phyloP scores from a whole-genome alignment of 164 flowering plant species.

The Houttuynia cordata region DNA sequence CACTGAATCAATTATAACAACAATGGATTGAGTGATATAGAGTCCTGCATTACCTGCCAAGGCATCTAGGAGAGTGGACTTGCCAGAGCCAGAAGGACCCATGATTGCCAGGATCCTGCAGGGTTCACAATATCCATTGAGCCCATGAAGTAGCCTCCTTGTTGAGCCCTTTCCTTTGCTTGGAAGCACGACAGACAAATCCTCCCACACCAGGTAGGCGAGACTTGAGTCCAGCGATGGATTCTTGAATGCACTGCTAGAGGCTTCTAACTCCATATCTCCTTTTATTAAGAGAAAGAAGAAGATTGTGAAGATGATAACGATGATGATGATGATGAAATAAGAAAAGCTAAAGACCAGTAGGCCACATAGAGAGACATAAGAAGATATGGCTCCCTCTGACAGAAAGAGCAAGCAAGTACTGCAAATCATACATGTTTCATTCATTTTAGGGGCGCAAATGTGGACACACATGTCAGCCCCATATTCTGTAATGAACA shows the following conservation, averaged over 20 bases:
- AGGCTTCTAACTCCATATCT: background rate
- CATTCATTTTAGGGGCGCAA: too few relatives aligned
- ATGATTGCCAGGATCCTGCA: constrained; percentile 37
- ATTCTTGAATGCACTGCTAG: background rate
- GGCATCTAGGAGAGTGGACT: constrained; percentile 42
- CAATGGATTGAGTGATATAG: background rate
- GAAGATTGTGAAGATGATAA: too few relatives aligned
- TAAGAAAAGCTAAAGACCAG: background rate
- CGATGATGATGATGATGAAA: background rate
- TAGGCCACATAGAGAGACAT: background rate
- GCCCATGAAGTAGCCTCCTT: constrained; percentile 39
- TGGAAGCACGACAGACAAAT: constrained; percentile 43
- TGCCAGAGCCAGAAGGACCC: constrained; percentile 50
- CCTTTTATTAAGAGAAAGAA: background rate
- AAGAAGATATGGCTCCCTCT: too few relatives aligned
- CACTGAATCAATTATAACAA: background rate
- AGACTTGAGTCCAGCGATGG: background rate
- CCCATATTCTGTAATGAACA: too few relatives aligned
- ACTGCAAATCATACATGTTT: too few relatives aligned
- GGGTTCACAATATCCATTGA: constrained; percentile 36
- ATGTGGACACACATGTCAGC: too few relatives aligned
- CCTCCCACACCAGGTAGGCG: constrained; percentile 48
- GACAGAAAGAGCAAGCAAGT: too few relatives aligned
- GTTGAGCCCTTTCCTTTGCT: constrained; percentile 38
- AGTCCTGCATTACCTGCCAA: constrained; percentile 30